Percentiles rank a stretch among this genome's conserved stretches.
These are phyloP conservation scores for Arthrocladium fulminans DNA, from an alignment of 2,329 filamentous ascomycete species.

Conservation along the genomic window DNA sequence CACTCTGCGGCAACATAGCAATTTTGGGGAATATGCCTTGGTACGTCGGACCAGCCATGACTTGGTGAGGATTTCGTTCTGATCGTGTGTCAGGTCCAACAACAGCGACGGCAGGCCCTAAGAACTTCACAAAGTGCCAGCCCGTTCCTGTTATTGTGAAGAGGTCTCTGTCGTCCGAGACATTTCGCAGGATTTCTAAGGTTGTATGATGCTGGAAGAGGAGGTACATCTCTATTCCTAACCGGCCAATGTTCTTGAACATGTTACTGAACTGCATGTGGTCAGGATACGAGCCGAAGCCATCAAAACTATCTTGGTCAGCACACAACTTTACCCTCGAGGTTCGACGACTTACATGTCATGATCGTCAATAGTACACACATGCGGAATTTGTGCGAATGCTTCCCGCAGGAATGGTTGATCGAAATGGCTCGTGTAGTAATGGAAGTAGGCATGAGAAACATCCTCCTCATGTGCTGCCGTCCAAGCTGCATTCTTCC, in stretches of 20 bases:
- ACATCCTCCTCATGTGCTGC: slow-evolving; percentile 93
- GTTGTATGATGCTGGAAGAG: slow-evolving; percentile 98
- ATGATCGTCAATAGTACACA: slow-evolving; percentile 90
- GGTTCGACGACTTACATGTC: slow-evolving; percentile 67
- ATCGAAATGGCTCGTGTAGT: slow-evolving; percentile 97
- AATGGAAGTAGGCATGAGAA: slow-evolving; percentile 94
- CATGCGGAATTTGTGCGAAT: slow-evolving; percentile 92
- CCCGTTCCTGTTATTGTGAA: slow-evolving; percentile 96
- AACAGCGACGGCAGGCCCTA: slow-evolving; percentile 82
- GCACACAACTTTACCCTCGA: neutral
- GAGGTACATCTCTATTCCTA: slow-evolving; percentile 95
- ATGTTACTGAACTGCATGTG: slow-evolving; percentile 98
- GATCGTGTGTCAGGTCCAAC: slow-evolving; percentile 87
- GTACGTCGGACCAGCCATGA: slow-evolving; percentile 93
- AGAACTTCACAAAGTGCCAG: slow-evolving; percentile 97
- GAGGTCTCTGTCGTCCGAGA: slow-evolving; percentile 77
- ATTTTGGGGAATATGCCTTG: slow-evolving; percentile 96
- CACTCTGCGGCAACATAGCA: slow-evolving; percentile 76
- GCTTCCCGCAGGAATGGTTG: slow-evolving; percentile 90
- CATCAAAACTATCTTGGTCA: slow-evolving; percentile 64
- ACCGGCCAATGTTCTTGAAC: slow-evolving; percentile 94
- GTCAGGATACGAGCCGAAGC: slow-evolving; percentile 92
- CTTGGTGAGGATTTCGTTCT: slow-evolving; percentile 79
- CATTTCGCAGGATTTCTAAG: slow-evolving; percentile 80
- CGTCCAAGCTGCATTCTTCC: slow-evolving; percentile 85